Evolutionary conservation across 1,284 basidiomycete genomes (phyloP).

Genomic region (Boletus sp.): DNA sequence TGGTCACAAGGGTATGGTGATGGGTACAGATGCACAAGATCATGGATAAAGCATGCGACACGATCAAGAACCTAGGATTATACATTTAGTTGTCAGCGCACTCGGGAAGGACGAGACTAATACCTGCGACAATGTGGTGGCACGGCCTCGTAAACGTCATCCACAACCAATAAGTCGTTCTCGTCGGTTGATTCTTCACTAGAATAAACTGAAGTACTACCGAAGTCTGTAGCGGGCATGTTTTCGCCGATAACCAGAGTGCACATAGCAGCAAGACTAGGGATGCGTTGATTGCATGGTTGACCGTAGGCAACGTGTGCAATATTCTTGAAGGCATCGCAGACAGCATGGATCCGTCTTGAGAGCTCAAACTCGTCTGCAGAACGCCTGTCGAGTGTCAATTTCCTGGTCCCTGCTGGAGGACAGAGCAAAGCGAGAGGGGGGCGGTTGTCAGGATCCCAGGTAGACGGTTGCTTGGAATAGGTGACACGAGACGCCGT

Average conservation of each 20-base stretch:
- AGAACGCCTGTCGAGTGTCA: conserved; percentile 36
- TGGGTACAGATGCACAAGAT: conserved; percentile 43
- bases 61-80: conserved; percentile 40
- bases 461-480: conserved; percentile 18
- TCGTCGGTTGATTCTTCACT: conserved; percentile 27
- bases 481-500: conserved; percentile 13
- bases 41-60: conserved; percentile 49
- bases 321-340: conserved; percentile 51
- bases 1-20: conserved; percentile 43
- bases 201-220: conserved; percentile 23
- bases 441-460: conserved; percentile 26
- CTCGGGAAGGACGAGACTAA: conserved; percentile 8
- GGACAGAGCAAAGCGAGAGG: conserved; percentile 41
- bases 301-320: conserved; percentile 33
- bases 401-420: conserved; percentile 34
- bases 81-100: conserved; percentile 7
- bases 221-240: conserved; percentile 31
- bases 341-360: conserved; percentile 46
- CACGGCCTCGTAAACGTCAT: conserved; percentile 48
- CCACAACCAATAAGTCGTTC: conserved; percentile 33
- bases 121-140: conserved; percentile 49
- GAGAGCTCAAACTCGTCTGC: conserved; percentile 42
- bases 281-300: conserved; percentile 23
- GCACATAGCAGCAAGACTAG: conserved; percentile 46
- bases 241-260: conserved; percentile 45